phyloP scores from a whole-genome alignment of 192 early-diverging fungal genomes.

The Rhizophagus clarus region DNA sequence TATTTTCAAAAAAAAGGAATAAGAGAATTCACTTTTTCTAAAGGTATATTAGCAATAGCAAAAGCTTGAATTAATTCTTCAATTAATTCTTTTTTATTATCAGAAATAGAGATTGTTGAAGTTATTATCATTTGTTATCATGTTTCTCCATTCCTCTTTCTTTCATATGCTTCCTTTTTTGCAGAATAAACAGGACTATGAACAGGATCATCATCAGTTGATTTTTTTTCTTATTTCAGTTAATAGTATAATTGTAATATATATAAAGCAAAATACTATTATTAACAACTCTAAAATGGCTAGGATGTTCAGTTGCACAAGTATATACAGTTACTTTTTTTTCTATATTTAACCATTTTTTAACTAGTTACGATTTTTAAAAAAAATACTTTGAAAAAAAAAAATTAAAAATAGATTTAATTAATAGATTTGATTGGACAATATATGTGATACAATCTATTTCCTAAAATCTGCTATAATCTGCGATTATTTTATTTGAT shows the following conservation, averaged over 20 bases:
- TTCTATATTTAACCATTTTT: no score
- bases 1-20: conserved; percentile 9
- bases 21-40: conserved; percentile 13
- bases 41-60: not conserved
- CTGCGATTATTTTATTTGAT: no score
- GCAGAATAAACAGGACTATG: not conserved
- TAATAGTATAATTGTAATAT: no score
- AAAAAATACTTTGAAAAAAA: no score
- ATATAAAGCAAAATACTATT: not conserved
- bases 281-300: not conserved
- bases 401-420: no score
- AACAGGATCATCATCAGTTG: not conserved
- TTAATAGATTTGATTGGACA: no score
- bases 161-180: not conserved
- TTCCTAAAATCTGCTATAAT: no score
- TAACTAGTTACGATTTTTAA: no score
- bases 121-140: not conserved
- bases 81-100: no score
- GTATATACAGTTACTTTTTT: no score
- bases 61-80: not conserved
- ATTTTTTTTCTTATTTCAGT: not conserved
- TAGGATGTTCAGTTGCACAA: not conserved
- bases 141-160: not conserved
- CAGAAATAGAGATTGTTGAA: not conserved
- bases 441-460: no score